phyloP scores from a whole-genome alignment of 306 rosid species.

The Pyrus betulifolia region DNA sequence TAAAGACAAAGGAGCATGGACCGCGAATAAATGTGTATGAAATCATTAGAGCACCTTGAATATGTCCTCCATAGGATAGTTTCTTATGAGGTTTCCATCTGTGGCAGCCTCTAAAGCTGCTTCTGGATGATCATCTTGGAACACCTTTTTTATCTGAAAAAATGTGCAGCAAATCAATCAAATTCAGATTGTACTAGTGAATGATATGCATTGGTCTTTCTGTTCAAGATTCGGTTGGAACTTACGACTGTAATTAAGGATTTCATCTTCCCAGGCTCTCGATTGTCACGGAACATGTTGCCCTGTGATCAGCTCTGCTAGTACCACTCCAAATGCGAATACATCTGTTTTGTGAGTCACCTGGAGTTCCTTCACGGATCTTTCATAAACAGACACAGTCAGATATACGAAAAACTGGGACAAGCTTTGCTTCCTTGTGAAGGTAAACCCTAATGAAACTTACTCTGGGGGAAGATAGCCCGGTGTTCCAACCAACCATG shows the following conservation, averaged over 20 bases:
- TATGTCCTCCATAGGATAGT: slow-evolving; percentile 43
- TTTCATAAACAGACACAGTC: slow-evolving; percentile 12
- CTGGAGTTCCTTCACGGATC: slow-evolving; percentile 81
- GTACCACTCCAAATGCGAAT: slow-evolving; percentile 82
- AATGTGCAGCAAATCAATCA: slow-evolving; percentile 12
- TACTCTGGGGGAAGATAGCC: slow-evolving; percentile 98
- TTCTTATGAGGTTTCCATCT: slow-evolving; percentile 52
- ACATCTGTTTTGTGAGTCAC: slow-evolving; percentile 81
- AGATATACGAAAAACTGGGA: slow-evolving; percentile 2
- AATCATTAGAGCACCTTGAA: slow-evolving; percentile 34
- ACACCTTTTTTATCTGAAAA: slow-evolving; percentile 43
- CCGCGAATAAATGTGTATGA: not conserved
- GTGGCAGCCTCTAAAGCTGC: slow-evolving; percentile 41
- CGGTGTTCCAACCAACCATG: slow-evolving; percentile 86
- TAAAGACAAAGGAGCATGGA: not conserved
- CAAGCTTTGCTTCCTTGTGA: not conserved
- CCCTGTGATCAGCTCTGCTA: slow-evolving; percentile 75
- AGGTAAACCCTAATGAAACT: slow-evolving; percentile 3
- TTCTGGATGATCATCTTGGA: slow-evolving; percentile 43
- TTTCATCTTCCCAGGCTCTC: slow-evolving; percentile 45
- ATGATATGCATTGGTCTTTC: not conserved
- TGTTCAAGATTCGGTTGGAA: not conserved
- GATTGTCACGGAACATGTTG: slow-evolving; percentile 53
- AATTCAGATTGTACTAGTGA: not conserved
- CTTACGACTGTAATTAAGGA: slow-evolving; percentile 60